Conservation (phyloP, 495 filamentous ascomycete species). For the Neurospora africana region DNA sequence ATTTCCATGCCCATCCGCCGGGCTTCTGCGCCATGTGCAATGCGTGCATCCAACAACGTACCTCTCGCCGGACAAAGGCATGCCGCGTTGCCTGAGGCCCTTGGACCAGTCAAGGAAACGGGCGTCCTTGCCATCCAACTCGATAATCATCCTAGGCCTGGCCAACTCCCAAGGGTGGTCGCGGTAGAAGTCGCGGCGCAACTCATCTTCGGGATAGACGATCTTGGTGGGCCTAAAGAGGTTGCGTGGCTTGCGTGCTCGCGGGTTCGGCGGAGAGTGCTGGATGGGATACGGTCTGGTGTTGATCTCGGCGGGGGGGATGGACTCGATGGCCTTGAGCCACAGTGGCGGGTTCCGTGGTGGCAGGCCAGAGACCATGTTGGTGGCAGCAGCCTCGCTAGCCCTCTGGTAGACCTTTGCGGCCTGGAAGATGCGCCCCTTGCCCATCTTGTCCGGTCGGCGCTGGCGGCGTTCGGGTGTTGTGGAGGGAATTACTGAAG, state of each 20-base stretch:
- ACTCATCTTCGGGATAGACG: conserved; percentile 72
- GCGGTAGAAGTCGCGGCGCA: conserved; percentile 71
- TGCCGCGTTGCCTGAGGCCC: conserved; percentile 62
- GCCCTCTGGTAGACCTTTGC: conserved; percentile 62
- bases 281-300: conserved; percentile 57
- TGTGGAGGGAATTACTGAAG: not conserved
- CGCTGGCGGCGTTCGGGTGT: not conserved
- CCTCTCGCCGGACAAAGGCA: conserved; percentile 78
- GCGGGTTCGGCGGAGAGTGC: conserved; percentile 40
- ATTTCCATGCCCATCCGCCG: not conserved
- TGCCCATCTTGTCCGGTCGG: conserved; percentile 11
- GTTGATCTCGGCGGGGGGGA: conserved; percentile 72
- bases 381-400: conserved; percentile 42
- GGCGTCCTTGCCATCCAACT: conserved; percentile 74
- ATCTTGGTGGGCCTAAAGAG: conserved; percentile 72
- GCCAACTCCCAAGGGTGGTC: conserved; percentile 98
- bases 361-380: conserved; percentile 19
- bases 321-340: conserved; percentile 59
- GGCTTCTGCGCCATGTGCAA: not conserved
- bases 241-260: conserved; percentile 50
- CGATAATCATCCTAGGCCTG: conserved; percentile 71
- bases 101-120: conserved; percentile 68
- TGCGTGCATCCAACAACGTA: conserved; percentile 23
- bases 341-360: conserved; percentile 51
- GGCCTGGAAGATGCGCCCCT: conserved; percentile 54